A percentile compares a stretch with the other conserved stretches of the same genome.
Evolutionary conservation across 257 asterid genomes (phyloP).

Genomic region (Craterostigma plantagineum): DNA sequence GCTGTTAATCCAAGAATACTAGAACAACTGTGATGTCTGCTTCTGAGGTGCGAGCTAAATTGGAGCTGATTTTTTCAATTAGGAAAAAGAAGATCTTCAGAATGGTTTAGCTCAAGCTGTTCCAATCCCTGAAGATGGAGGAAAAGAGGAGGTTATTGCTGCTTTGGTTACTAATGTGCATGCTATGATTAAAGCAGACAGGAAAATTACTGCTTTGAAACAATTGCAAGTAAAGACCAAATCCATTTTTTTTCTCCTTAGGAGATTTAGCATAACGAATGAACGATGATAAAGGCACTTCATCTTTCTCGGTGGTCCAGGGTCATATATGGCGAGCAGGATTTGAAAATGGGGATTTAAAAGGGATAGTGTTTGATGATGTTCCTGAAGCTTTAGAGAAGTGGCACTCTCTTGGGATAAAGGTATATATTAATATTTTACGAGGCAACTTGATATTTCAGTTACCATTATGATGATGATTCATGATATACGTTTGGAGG

Average conservation of each 20-base stretch:
- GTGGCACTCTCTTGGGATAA: constrained; percentile 60
- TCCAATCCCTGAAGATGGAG: constrained; percentile 60
- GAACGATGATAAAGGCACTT: background rate
- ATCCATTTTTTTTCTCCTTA: constrained; percentile 3
- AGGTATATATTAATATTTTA: constrained; percentile 18
- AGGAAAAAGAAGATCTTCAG: constrained; percentile 69
- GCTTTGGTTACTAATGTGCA: constrained; percentile 75
- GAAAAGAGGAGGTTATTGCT: constrained; percentile 53
- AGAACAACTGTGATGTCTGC: background rate
- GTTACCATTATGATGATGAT: background rate
- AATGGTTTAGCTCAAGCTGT: constrained; percentile 62
- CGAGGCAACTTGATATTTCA: background rate
- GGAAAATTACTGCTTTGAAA: constrained; percentile 84
- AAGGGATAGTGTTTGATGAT: constrained; percentile 51
- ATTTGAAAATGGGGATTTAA: constrained; percentile 38
- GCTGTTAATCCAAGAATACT: constrained; percentile 8
- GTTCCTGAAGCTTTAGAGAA: constrained; percentile 77
- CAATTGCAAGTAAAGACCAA: constrained; percentile 53
- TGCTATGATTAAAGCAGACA: constrained; percentile 89
- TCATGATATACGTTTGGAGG: background rate
- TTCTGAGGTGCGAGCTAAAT: background rate
- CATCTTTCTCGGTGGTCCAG: constrained; percentile 15
- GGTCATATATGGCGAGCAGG: constrained; percentile 82
- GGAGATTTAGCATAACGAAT: background rate
- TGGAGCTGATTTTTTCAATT: constrained; percentile 9